Conservation (phyloP, 2,329 filamentous ascomycete genomes). For the Alternaria triticina region DNA sequence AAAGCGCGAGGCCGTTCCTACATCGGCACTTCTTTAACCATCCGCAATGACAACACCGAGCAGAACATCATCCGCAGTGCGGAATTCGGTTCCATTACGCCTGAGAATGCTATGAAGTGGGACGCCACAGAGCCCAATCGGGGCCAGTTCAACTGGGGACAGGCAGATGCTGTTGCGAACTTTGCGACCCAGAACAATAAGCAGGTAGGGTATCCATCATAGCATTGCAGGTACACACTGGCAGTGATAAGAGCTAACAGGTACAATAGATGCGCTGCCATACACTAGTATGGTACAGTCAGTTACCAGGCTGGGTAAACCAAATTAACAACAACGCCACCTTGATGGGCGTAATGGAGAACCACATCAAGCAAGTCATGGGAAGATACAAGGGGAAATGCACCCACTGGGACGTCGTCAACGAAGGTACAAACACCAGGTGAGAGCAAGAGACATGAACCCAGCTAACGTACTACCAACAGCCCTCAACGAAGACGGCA, state of each 20-base stretch:
- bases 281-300: conserved; percentile 50
- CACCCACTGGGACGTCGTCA: conserved; percentile 48
- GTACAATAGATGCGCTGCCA: conserved; percentile 41
- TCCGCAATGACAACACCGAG: conserved; percentile 41
- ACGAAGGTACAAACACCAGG: conserved; percentile 31
- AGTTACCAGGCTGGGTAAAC: conserved; percentile 47
- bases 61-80: conserved; percentile 27
- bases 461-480: neutral
- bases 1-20: conserved; percentile 37
- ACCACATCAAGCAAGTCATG: conserved; percentile 48
- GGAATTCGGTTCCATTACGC: conserved; percentile 46
- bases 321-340: conserved; percentile 45
- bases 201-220: conserved; percentile 9
- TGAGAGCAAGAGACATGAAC: neutral
- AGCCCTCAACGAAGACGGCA: conserved; percentile 65
- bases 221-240: neutral
- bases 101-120: conserved; percentile 51
- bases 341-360: conserved; percentile 46
- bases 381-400: conserved; percentile 47
- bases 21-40: conserved; percentile 46
- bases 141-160: conserved; percentile 43
- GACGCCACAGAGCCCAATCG: conserved; percentile 47
- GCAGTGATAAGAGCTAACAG: neutral
- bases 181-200: conserved; percentile 46
- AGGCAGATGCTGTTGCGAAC: conserved; percentile 44